Evolutionary conservation across 495 filamentous ascomycete genomes (phyloP).

Genomic region (Aspergillus sparsus): DNA sequence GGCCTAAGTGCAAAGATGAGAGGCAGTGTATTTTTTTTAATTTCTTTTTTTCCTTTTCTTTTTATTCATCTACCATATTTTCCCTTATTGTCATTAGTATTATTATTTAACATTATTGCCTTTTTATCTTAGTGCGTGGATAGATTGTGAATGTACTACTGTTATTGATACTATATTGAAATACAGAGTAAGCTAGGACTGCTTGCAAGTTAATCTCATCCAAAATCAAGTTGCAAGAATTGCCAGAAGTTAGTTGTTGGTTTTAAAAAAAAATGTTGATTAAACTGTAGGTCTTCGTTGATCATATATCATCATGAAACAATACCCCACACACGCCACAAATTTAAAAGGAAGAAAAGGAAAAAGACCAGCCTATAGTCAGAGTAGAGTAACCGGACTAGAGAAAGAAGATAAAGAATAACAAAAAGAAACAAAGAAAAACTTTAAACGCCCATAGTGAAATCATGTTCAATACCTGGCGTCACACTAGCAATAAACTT

Average conservation of each 20-base stretch:
- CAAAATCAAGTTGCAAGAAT: background rate
- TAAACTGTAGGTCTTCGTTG: constrained; percentile 5
- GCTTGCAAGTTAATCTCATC: no score
- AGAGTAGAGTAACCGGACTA: background rate
- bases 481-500: constrained; percentile 99
- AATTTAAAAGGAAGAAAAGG: background rate
- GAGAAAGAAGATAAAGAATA: constrained; percentile 1
- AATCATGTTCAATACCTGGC: constrained; percentile 96
- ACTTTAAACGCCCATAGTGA: constrained; percentile 88
- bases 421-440: constrained; percentile 7
- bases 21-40: no score
- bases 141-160: background rate
- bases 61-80: no score
- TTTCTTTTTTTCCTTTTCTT: no score
- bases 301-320: constrained; percentile 1
- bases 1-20: no score
- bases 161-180: no score
- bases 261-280: background rate
- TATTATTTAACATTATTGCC: background rate
- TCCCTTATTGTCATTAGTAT: background rate
- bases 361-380: background rate
- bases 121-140: background rate
- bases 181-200: no score
- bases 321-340: background rate
- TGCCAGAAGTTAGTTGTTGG: background rate